These are phyloP conservation scores for Ogataea allantospora DNA, from an alignment of 805 yeast species.

Conservation along the genomic window DNA sequence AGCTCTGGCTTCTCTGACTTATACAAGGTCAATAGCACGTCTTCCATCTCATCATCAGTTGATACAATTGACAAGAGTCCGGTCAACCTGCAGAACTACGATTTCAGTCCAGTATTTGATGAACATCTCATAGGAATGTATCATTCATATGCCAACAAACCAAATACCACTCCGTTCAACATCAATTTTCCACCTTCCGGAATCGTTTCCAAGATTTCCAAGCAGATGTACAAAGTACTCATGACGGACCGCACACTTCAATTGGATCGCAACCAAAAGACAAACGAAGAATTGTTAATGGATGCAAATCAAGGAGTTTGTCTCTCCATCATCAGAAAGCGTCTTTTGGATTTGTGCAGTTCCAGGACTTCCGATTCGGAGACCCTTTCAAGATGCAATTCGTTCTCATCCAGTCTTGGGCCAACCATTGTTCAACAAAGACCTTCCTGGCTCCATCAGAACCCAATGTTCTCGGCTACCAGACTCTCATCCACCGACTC, in stretches of 20 bases:
- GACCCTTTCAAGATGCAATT: slow-evolving; percentile 29
- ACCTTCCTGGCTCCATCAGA: slow-evolving; percentile 38
- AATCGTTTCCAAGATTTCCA: slow-evolving; percentile 57
- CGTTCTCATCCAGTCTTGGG: slow-evolving; percentile 19
- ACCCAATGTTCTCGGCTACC: slow-evolving; percentile 30
- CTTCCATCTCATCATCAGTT: slow-evolving; percentile 24
- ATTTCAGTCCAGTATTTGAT: slow-evolving; percentile 42
- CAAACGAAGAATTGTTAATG: slow-evolving; percentile 29
- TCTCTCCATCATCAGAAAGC: slow-evolving; percentile 32
- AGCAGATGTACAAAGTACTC: slow-evolving; percentile 43
- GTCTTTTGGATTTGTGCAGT: slow-evolving; percentile 34
- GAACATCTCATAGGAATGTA: slow-evolving; percentile 45
- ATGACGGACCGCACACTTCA: slow-evolving; percentile 18
- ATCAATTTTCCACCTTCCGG: slow-evolving; percentile 67
- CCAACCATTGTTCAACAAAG: slow-evolving; percentile 19
- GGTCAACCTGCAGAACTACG: slow-evolving; percentile 25
- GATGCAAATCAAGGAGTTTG: slow-evolving; percentile 26
- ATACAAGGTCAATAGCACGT: slow-evolving; percentile 24
- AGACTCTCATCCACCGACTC: slow-evolving; percentile 36
- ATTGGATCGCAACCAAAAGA: slow-evolving; percentile 26
- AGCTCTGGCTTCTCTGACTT: slow-evolving; percentile 23
- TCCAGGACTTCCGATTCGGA: slow-evolving; percentile 22
- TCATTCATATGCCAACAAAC: slow-evolving; percentile 49
- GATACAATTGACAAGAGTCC: slow-evolving; percentile 19
- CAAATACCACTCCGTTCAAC: slow-evolving; percentile 68